These are phyloP conservation scores for Trypanosoma melophagium DNA, from an alignment of 208 protist genomes.

Conservation along the genomic window DNA sequence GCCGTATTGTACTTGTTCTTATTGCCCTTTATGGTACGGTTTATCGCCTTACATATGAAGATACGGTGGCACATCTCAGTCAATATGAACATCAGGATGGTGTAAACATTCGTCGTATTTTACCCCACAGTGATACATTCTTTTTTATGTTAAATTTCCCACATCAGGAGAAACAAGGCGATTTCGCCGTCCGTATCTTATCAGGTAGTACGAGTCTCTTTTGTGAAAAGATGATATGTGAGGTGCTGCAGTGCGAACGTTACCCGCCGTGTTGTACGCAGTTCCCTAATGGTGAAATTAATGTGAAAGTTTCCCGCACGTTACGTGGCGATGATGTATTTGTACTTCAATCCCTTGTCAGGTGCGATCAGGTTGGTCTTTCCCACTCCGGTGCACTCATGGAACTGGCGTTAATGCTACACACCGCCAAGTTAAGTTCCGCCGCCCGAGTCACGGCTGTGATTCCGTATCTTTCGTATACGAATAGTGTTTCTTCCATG, in stretches of 20 bases:
- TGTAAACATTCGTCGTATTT: slow-evolving; percentile 57
- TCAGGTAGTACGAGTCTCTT: slow-evolving; percentile 59
- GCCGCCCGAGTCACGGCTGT: slow-evolving; percentile 90
- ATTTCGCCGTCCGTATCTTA: slow-evolving; percentile 76
- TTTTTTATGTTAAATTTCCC: slow-evolving; percentile 69
- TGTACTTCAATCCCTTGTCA: slow-evolving; percentile 90
- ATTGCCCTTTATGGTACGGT: slow-evolving; percentile 82
- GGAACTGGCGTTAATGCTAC: slow-evolving; percentile 91
- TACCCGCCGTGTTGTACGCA: slow-evolving; percentile 52
- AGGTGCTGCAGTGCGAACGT: slow-evolving; percentile 66
- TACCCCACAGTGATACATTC: slow-evolving; percentile 78
- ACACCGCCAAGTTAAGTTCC: slow-evolving; percentile 76
- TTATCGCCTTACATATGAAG: slow-evolving; percentile 66
- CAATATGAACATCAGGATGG: slow-evolving; percentile 51
- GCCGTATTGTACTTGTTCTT: slow-evolving; percentile 52
- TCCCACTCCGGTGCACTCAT: slow-evolving; percentile 88
- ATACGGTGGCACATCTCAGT: slow-evolving; percentile 41
- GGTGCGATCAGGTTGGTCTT: slow-evolving; percentile 76
- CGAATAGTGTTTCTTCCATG: slow-evolving; percentile 91
- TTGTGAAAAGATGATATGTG: slow-evolving; percentile 77
- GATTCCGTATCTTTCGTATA: slow-evolving; percentile 93
- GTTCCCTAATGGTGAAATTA: slow-evolving; percentile 87
- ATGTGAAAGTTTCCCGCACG: slow-evolving; percentile 74
- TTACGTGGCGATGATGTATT: slow-evolving; percentile 95
- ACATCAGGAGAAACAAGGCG: slow-evolving; percentile 52